phyloP scores from a whole-genome alignment of 2,329 filamentous ascomycete species.

The Curvularia hawaiiensis region DNA sequence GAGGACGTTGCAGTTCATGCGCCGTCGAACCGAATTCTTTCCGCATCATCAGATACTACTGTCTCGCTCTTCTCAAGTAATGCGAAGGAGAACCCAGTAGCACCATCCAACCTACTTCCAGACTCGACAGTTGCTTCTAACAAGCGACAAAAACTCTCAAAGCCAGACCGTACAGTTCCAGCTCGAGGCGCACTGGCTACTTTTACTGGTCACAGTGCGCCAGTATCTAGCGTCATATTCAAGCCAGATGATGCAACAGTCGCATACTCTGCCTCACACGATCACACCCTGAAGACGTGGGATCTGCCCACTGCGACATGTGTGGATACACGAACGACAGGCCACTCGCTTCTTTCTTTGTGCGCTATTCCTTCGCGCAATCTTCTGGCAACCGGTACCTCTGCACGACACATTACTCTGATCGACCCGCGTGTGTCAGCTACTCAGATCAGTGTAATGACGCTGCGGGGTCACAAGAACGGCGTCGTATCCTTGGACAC shows the following conservation, averaged over 20 bases:
- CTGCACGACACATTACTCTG: slow-evolving; percentile 86
- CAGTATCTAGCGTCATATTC: slow-evolving; percentile 82
- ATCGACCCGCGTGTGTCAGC: slow-evolving; percentile 85
- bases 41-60: slow-evolving; percentile 80
- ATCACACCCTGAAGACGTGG: slow-evolving; percentile 89
- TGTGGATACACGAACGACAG: slow-evolving; percentile 82
- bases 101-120: slow-evolving; percentile 71
- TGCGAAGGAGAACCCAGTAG: slow-evolving; percentile 75
- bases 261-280: slow-evolving; percentile 88
- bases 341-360: slow-evolving; percentile 81
- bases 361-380: slow-evolving; percentile 71
- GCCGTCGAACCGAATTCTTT: slow-evolving; percentile 77
- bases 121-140: slow-evolving; percentile 64
- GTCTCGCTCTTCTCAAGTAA: slow-evolving; percentile 89
- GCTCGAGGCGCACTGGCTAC: slow-evolving; percentile 81
- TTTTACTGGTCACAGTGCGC: slow-evolving; percentile 71
- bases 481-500: slow-evolving; percentile 64
- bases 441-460: slow-evolving; percentile 80
- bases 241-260: slow-evolving; percentile 84
- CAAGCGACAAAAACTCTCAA: slow-evolving; percentile 76
- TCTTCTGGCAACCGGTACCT: slow-evolving; percentile 76
- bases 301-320: slow-evolving; percentile 81
- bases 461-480: slow-evolving; percentile 88
- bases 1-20: slow-evolving; percentile 77
- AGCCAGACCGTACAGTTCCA: slow-evolving; percentile 63